Evolutionary conservation across 306 rosid genomes (phyloP), one percentile per base, ranked within the genome.

Genomic region (Prunus padus): DNA sequence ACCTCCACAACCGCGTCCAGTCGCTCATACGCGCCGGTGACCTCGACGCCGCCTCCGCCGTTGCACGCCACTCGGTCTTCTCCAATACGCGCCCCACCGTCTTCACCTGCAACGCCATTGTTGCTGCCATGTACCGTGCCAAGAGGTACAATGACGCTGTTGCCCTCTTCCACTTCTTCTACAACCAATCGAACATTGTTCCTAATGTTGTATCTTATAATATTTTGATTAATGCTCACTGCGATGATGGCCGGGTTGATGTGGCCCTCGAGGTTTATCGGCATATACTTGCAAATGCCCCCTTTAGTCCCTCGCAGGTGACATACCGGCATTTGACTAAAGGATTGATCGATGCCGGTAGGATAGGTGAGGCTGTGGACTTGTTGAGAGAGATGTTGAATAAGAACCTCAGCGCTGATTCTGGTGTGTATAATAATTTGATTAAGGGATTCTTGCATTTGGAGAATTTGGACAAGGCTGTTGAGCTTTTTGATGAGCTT

Each of bases 81-180:
- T 94, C 98, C 3, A 76, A 78, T n/a, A 94, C 94, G 0, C 96
- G 97, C 8, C 98, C 98, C n/a, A 94, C 98, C 10, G 98, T 94
- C 11, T 91, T 90, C 86, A 94, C 98, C n/a, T 94, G 98, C 83
- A 94, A 94, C 46, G 98, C 98, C 77, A 86, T 94, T 54, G 84
- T 94, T 11, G 98, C 96, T 3, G 93, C 96, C 77, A 94, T 94
- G 98, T 94, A 90, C 77, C 93, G 98, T 11, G 88, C 84, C 4
- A 84, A 85, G 87, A 85, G 97, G 86, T 91, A 89, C 67, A 69
- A 46, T 8, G 97, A 91, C 49, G 96, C 96, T 46, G 77, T 87
- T 67, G 92, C 90, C 8, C 90, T 94, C 26, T 91, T 91, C 70
- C 92, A 92, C 15, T 94, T 89, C 79, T 94, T 94, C 84, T 94